Evolutionary conservation across 2,329 filamentous ascomycete species (phyloP).

Genomic region (Talaromyces sp.): DNA sequence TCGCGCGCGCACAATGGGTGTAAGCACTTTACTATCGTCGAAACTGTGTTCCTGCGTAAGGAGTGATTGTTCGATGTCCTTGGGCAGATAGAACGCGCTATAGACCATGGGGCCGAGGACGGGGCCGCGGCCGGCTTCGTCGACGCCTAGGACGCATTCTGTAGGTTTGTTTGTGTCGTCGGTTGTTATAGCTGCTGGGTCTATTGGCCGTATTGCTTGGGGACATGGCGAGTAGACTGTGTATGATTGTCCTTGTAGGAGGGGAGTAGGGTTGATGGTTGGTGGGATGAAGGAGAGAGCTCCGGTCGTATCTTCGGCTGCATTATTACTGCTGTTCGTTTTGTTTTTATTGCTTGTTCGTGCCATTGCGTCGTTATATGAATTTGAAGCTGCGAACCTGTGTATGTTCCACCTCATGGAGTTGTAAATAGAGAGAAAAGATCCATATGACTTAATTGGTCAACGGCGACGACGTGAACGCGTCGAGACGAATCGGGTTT

Average conservation of each 20-base stretch:
- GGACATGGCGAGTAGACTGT: constrained; percentile 67
- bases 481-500: constrained; percentile 33
- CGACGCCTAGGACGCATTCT: constrained; percentile 77
- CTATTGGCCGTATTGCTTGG: constrained; percentile 31
- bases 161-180: constrained; percentile 38
- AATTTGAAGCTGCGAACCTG: not conserved
- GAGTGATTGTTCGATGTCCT: constrained; percentile 62
- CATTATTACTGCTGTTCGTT: not conserved
- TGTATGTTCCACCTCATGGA: not conserved
- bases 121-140: constrained; percentile 89
- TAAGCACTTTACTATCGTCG: constrained; percentile 92
- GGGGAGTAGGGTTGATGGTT: constrained; percentile 54
- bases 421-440: not conserved
- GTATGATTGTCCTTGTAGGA: constrained; percentile 64
- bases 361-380: not conserved
- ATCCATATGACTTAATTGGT: not conserved
- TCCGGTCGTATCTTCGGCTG: constrained; percentile 27
- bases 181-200: constrained; percentile 41
- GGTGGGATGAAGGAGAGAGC: constrained; percentile 58
- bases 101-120: constrained; percentile 77
- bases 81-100: constrained; percentile 64
- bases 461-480: constrained; percentile 21
- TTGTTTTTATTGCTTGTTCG: constrained; percentile 2
- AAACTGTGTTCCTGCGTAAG: constrained; percentile 78
- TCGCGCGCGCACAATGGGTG: constrained; percentile 66